These are phyloP conservation scores for Pisolithus sp. DNA, from an alignment of 768 basidiomycete species.

Conservation along the genomic window DNA sequence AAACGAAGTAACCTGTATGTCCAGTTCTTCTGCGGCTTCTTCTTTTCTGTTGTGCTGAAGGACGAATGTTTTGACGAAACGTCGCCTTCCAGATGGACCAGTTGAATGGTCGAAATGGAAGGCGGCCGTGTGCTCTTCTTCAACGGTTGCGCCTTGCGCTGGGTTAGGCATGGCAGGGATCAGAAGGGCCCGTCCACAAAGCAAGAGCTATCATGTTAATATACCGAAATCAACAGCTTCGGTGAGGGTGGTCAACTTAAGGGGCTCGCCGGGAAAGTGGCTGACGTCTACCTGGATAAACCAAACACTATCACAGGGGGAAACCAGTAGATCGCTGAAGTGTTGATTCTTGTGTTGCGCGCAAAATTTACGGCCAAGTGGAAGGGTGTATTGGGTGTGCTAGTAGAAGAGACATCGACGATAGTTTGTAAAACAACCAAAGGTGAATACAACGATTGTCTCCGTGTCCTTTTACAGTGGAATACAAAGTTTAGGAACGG, in stretches of 20 bases:
- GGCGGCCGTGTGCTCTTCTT: conserved; percentile 30
- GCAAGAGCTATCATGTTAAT: conserved; percentile 19
- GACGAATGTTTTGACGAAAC: conserved; percentile 23
- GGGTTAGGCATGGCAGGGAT: conserved; percentile 9
- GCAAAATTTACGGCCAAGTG: neutral
- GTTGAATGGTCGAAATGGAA: conserved; percentile 29
- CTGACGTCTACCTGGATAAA: neutral
- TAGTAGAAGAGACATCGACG: conserved; percentile 5
- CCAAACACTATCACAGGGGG: neutral
- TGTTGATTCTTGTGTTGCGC: neutral
- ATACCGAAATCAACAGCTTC: neutral
- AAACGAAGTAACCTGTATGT: conserved; percentile 18
- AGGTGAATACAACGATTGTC: conserved; percentile 10
- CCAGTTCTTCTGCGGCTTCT: conserved; percentile 21
- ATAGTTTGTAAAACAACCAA: conserved; percentile 27
- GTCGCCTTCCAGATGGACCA: conserved; percentile 20
- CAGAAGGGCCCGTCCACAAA: conserved; percentile 23
- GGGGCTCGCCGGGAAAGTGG: no score
- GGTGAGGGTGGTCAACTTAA: conserved; percentile 17
- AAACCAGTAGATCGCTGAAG: neutral
- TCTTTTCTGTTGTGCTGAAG: conserved; percentile 24
- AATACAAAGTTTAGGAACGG: conserved; percentile 5
- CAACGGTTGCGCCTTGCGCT: conserved; percentile 12
- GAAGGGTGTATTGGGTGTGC: conserved; percentile 1
- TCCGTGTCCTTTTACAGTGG: neutral